Evolutionary conservation across 192 early-diverging fungal genomes (phyloP).

Genomic region (Phlyctochytrium planicorne): DNA sequence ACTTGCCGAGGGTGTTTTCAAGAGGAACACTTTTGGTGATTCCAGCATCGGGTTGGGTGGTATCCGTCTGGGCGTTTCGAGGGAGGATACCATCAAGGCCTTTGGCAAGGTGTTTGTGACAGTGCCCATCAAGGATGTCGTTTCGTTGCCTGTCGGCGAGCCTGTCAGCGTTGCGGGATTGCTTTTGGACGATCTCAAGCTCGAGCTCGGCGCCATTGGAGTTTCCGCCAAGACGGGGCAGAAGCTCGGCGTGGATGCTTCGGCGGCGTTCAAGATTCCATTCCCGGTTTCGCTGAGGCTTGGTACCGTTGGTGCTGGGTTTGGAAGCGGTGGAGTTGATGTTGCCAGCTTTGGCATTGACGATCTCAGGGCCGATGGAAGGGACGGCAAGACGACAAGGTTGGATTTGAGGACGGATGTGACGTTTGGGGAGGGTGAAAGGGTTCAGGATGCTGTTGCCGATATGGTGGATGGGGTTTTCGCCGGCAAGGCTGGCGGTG

Average conservation of each 20-base stretch:
- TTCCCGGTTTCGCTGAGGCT: constrained; percentile 1
- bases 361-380: not conserved
- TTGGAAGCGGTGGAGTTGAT: not conserved
- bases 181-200: not conserved
- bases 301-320: not conserved
- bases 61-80: not conserved
- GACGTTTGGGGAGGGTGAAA: not conserved
- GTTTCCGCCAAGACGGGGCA: not conserved
- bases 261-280: not conserved
- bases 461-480: not conserved
- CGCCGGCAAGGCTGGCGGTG: not conserved
- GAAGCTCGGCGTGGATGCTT: not conserved
- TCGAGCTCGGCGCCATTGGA: not conserved
- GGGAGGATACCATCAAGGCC: not conserved
- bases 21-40: not conserved
- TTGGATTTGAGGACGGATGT: constrained; percentile 4
- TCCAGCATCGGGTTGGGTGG: not conserved
- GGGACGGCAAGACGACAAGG: not conserved
- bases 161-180: not conserved
- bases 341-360: not conserved
- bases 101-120: not conserved
- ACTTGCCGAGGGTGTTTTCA: not conserved
- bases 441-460: not conserved
- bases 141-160: not conserved
- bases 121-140: not conserved